Evolutionary conservation across 108 stramenopile species (phyloP).

Genomic region (Nitzschia sp.): DNA sequence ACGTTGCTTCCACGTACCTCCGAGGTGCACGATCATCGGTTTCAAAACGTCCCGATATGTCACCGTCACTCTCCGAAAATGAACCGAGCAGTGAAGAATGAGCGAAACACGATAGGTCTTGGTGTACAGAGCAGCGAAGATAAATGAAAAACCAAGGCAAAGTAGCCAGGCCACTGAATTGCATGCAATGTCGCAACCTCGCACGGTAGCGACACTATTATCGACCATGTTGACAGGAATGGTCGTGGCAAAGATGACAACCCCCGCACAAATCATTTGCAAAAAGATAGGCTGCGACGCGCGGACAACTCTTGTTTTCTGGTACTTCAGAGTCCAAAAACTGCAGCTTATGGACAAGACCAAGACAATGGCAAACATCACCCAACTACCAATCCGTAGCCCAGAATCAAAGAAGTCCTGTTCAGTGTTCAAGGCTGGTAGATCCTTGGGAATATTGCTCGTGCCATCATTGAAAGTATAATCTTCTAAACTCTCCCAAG

Average conservation of each 20-base stretch:
- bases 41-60: conserved; percentile 29
- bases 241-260: conserved; percentile 34
- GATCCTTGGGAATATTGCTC: conserved; percentile 23
- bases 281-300: conserved; percentile 52
- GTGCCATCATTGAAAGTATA: conserved; percentile 53
- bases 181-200: not conserved
- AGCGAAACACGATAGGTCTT: conserved; percentile 51
- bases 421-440: not conserved
- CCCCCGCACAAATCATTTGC: conserved; percentile 41
- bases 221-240: conserved; percentile 29
- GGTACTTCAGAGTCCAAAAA: conserved; percentile 28
- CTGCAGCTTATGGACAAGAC: conserved; percentile 25
- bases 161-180: not conserved
- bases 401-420: not conserved
- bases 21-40: conserved; percentile 36
- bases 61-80: conserved; percentile 29
- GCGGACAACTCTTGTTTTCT: conserved; percentile 7
- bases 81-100: not conserved
- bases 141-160: conserved; percentile 12
- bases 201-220: conserved; percentile 4
- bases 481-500: conserved; percentile 20
- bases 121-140: conserved; percentile 36
- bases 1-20: not conserved
- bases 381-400: not conserved
- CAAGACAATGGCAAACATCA: not conserved